Percentiles rank a stretch among this genome's conserved stretches.
Evolutionary conservation across 148 eudicot genomes (phyloP).

Genomic region (Simmondsia chinensis): DNA sequence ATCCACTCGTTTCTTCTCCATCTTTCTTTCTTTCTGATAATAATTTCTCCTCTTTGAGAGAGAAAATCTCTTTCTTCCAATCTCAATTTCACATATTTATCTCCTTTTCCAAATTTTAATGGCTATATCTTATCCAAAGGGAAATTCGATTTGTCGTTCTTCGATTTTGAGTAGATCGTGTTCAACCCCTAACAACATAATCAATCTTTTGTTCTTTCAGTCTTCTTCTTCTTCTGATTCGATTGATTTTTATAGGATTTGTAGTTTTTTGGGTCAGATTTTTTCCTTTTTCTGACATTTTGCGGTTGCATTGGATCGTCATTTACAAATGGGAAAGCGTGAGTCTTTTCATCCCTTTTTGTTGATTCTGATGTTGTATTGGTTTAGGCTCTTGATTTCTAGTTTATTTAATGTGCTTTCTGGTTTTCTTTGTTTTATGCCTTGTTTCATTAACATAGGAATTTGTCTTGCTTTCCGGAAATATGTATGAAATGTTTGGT

Average conservation of each 20-base stretch:
- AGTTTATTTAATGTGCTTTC: not conserved
- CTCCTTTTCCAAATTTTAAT: constrained; percentile 19
- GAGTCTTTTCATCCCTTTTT: constrained; percentile 6
- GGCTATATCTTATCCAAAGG: constrained; percentile 13
- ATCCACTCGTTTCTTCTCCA: no score
- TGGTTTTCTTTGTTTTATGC: not conserved
- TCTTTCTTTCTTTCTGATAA: no score
- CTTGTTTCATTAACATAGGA: not conserved
- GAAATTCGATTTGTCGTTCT: constrained; percentile 1
- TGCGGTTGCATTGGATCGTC: not conserved
- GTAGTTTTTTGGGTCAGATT: constrained; percentile 14
- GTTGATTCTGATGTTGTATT: not conserved
- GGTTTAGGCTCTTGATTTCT: not conserved
- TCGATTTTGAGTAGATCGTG: constrained; percentile 14
- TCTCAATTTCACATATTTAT: no score
- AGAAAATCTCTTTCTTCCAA: no score
- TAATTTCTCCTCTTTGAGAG: no score
- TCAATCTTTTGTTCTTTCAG: constrained; percentile 1
- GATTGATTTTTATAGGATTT: not conserved
- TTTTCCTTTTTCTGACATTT: constrained; percentile 25
- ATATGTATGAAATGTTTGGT: no score
- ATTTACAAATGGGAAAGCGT: constrained; percentile 57
- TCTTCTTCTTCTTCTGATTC: constrained; percentile 15
- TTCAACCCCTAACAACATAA: not conserved
- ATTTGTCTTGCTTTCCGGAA: no score